Base-by-base conservation (phyloP, 228 moss, liverwort and hornwort species). In the Sphagnum fallax region DNA sequence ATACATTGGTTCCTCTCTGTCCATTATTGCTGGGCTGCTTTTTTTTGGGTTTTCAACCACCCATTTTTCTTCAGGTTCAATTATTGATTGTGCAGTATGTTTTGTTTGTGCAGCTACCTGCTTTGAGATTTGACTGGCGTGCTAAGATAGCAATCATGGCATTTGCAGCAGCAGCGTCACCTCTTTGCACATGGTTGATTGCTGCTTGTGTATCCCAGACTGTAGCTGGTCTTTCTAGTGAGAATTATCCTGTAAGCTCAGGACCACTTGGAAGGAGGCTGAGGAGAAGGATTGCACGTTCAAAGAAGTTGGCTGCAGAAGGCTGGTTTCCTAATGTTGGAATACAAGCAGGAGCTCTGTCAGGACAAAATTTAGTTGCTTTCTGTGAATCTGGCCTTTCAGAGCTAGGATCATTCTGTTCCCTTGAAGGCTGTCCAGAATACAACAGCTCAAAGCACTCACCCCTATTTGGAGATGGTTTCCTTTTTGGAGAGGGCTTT, bases 311-410 rank as follows among this genome's bases (percentile, higher is more conserved):
- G 76, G 84, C 84, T 50, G 84, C 88, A 76, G 80, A 80, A 73
- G 78, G 87, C 73, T 94, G 91, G 94, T 82, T 87, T 52, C 76
- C 88, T 60, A 78, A 70, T 65, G 83, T 75, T 51, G 80, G 80
- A 63, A 82, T 77, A 67, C 83, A 80, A 76, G 73, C 83, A 61
- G 81, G 88, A 52, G 74, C 80, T n/a, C 82, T 91, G 72, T 83
- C 90, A 47, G 89, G 79, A 67, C 85, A 87, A 62, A 91, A 89
- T 76, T 73, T 92, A 79, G 92, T 86, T 61, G 89, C 95, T 48
- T 87, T 92, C 69, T 92, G 95, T 76, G 95, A 80, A 66, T 92
- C 92, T 67, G 92, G 95, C 63, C 83, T 96, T 73, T 82, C 84
- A 64, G 92, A 91, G 53, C 80, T 96, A 65, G 92, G 92, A 73